A percentile compares a stretch with the other conserved stretches of the same genome.
These are phyloP conservation scores for Phytophthora nicotianae DNA, from an alignment of 352 stramenopile genomes.

Conservation along the genomic window DNA sequence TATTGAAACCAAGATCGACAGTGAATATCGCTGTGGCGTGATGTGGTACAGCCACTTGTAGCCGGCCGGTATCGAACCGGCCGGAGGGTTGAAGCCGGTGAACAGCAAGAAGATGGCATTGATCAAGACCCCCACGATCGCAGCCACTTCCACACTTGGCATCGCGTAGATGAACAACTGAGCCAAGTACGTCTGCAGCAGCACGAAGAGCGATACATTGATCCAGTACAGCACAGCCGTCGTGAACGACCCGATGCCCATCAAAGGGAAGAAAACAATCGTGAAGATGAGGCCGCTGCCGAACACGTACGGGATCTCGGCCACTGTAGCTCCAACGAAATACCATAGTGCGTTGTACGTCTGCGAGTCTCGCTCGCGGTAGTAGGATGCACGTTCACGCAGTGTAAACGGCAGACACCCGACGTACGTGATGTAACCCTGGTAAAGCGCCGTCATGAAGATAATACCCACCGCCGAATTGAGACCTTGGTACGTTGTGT, in stretches of 20 bases:
- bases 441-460: constrained; percentile 78
- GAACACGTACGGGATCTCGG: constrained; percentile 67
- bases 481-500: constrained; percentile 39
- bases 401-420: constrained; percentile 68
- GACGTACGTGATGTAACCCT: constrained; percentile 65
- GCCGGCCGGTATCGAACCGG: constrained; percentile 40
- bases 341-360: constrained; percentile 84
- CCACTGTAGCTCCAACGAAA: constrained; percentile 65
- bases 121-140: constrained; percentile 39
- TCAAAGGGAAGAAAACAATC: constrained; percentile 48
- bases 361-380: constrained; percentile 54
- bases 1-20: constrained; percentile 32
- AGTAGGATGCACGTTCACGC: constrained; percentile 79
- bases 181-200: constrained; percentile 46
- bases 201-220: constrained; percentile 40
- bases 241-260: constrained; percentile 35
- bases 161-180: constrained; percentile 40
- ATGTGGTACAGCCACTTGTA: constrained; percentile 61
- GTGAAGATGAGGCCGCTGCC: constrained; percentile 38
- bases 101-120: constrained; percentile 70
- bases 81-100: constrained; percentile 60
- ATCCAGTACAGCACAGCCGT: constrained; percentile 45
- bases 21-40: constrained; percentile 33
- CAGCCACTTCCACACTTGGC: constrained; percentile 44
- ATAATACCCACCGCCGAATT: constrained; percentile 65